Evolutionary conservation across 192 early-diverging fungal genomes (phyloP).

Genomic region (Chytriomyces hyalinus): DNA sequence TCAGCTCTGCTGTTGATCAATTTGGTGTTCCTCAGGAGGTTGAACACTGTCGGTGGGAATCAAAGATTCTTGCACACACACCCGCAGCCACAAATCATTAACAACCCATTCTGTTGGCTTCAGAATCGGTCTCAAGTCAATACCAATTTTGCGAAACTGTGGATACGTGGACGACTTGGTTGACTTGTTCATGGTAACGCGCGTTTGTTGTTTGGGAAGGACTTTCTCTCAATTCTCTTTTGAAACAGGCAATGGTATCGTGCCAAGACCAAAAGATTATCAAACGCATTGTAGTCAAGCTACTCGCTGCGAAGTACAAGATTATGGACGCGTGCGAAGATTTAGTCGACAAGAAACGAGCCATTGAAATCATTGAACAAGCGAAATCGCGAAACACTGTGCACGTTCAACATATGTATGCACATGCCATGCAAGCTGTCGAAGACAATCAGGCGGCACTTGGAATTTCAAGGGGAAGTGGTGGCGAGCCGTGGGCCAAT

Average conservation of each 20-base stretch:
- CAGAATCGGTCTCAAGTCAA: slow-evolving; percentile 3
- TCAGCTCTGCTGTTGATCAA: background rate
- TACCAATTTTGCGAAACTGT: slow-evolving; percentile 5
- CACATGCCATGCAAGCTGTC: background rate
- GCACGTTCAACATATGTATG: background rate
- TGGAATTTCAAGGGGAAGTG: background rate
- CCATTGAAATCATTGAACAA: background rate
- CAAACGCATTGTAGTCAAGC: background rate
- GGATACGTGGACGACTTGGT: slow-evolving; percentile 12
- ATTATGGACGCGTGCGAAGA: background rate
- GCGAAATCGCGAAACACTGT: background rate
- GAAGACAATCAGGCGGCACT: background rate
- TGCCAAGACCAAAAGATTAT: background rate
- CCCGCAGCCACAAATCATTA: background rate
- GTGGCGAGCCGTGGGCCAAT: background rate
- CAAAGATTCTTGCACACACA: background rate
- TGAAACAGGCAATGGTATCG: background rate
- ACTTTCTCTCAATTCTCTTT: background rate
- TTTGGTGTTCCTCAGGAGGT: slow-evolving; percentile 2
- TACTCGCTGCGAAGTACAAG: background rate
- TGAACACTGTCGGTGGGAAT: background rate
- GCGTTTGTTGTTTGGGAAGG: no score
- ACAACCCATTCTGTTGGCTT: no score
- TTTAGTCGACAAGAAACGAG: background rate
- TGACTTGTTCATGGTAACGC: slow-evolving; percentile 7